Evolutionary conservation across 306 rosid genomes (phyloP).

Genomic region (Cyamopsis tetragonoloba): DNA sequence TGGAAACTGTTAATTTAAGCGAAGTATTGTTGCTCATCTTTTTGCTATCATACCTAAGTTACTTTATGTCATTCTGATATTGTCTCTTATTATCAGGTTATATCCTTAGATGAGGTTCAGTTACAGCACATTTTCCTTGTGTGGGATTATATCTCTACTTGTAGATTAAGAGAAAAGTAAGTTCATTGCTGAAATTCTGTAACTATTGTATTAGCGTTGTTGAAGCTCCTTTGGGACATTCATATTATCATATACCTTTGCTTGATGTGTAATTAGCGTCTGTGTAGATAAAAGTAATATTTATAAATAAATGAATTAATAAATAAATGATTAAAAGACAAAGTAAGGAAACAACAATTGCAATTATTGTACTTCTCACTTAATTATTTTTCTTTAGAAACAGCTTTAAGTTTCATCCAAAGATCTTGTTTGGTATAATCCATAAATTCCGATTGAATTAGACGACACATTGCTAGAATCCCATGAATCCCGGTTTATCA

Average conservation of each 20-base stretch:
- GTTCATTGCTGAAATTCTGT: conserved; percentile 18
- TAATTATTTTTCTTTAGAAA: not conserved
- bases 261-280: too few species aligned
- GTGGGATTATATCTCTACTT: conserved; percentile 70
- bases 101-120: conserved; percentile 66
- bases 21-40: not conserved
- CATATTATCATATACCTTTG: too few species aligned
- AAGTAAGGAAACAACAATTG: not conserved
- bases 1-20: conserved; percentile 7
- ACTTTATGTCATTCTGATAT: conserved; percentile 16
- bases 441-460: too few species aligned
- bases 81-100: conserved; percentile 39
- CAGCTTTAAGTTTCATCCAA: not conserved
- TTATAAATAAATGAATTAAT: too few species aligned
- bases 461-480: too few species aligned
- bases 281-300: too few species aligned
- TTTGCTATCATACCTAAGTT: not conserved
- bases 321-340: too few species aligned
- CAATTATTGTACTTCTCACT: not conserved
- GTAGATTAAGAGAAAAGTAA: conserved; percentile 76
- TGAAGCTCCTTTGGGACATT: too few species aligned
- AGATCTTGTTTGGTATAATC: too few species aligned
- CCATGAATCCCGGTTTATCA: too few species aligned
- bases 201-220: not conserved
- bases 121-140: conserved; percentile 60